Percentiles rank a stretch among this genome's conserved stretches.
phyloP scores from a whole-genome alignment of 495 filamentous ascomycete species.

The Xylaria cubensis region DNA sequence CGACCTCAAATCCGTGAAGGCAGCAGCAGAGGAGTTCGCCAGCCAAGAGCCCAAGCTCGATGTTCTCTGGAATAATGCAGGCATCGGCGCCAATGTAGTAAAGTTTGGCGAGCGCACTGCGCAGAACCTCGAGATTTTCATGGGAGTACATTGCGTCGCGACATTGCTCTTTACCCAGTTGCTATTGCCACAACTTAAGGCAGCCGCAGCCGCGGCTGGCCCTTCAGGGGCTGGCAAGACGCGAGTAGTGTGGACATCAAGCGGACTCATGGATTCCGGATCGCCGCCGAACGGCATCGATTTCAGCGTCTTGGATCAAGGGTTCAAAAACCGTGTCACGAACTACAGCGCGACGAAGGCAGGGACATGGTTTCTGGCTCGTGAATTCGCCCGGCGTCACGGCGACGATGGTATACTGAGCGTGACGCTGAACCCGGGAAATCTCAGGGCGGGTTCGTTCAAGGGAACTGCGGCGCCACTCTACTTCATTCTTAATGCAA shows the following conservation, averaged over 20 bases:
- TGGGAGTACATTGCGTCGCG: constrained; percentile 47
- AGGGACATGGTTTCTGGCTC: constrained; percentile 30
- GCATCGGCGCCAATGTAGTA: constrained; percentile 42
- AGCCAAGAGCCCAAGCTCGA: constrained; percentile 34
- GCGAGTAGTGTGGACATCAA: constrained; percentile 52
- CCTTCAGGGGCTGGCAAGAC: constrained; percentile 40
- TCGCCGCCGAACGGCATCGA: constrained; percentile 40
- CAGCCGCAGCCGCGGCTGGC: constrained; percentile 39
- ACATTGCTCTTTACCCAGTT: constrained; percentile 46
- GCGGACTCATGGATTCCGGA: constrained; percentile 32
- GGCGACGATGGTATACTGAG: constrained; percentile 32
- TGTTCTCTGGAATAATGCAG: constrained; percentile 42
- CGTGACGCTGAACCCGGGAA: constrained; percentile 49
- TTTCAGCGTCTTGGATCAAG: constrained; percentile 40
- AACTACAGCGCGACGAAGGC: constrained; percentile 36
- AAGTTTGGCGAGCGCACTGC: constrained; percentile 29
- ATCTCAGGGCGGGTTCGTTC: constrained; percentile 42
- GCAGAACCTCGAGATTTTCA: constrained; percentile 44
- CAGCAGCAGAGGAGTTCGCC: constrained; percentile 29
- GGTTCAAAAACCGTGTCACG: constrained; percentile 13
- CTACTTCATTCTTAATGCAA: constrained; percentile 21
- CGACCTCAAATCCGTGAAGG: constrained; percentile 33
- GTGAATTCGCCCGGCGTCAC: constrained; percentile 30
- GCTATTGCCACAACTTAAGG: constrained; percentile 51
- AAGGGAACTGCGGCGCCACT: constrained; percentile 30